Conservation (phyloP, 441 rosid species). For the Eutrema salsugineum region DNA sequence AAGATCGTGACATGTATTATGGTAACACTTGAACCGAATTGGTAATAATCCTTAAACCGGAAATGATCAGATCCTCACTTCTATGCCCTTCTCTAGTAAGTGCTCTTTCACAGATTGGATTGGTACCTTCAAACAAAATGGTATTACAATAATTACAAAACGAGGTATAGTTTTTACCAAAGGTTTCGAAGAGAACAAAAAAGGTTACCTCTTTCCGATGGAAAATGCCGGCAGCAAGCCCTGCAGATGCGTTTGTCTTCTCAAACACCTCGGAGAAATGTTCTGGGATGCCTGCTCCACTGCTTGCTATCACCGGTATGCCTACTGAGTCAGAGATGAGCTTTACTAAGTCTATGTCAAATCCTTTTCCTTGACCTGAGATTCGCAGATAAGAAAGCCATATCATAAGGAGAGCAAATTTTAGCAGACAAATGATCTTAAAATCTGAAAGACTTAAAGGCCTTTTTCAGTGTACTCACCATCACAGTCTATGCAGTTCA, state of each 20-base stretch:
- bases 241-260: conserved; percentile 87
- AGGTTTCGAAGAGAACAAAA: not conserved
- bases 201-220: conserved; percentile 84
- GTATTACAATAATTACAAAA: not conserved
- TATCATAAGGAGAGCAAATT: not conserved
- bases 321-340: conserved; percentile 83
- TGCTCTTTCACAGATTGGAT: conserved; percentile 75
- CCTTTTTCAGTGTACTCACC: conserved; percentile 37
- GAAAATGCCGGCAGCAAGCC: conserved; percentile 98
- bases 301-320: conserved; percentile 96
- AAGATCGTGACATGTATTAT: not conserved
- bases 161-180: not conserved
- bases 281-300: conserved; percentile 79
- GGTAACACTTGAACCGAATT: not conserved
- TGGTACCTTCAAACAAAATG: conserved; percentile 62
- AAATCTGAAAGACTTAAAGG: not conserved
- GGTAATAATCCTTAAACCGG: not conserved
- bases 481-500: conserved; percentile 97
- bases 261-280: conserved; percentile 86
- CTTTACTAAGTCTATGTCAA: conserved; percentile 70
- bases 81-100: conserved; percentile 59
- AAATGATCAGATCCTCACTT: conserved; percentile 58
- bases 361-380: conserved; percentile 97
- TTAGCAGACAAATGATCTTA: not conserved
- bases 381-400: conserved; percentile 2